Evolutionary conservation across 78 protist species (phyloP), one percentile per base, ranked within the genome.

Genomic region (Cavenderia fasciculata): DNA sequence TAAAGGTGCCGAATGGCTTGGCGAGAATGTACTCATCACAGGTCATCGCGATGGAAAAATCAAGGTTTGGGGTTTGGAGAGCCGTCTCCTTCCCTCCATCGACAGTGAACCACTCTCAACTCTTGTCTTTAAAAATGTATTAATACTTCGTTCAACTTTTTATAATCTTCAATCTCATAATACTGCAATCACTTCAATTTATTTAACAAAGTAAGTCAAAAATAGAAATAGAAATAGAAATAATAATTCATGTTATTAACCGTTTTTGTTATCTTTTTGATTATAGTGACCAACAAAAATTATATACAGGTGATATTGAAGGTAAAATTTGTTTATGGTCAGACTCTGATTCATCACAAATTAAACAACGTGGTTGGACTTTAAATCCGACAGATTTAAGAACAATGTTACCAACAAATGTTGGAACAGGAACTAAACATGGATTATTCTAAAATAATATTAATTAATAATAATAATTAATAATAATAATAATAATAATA

Each of bases 31-130:
- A 36, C 56, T 87, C 6, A 25, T 87, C 33, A 87, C 93, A 6
- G 93, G 93, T 29, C 93, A 87, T n/a, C 29, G 86, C 19, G 93
- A 87, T 54, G 93, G 93, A 44, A 73, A 71, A 61, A 62, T 87
- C 29, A 66, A 70, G 49, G 46, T 87, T n/a, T 87, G 93, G 93
- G 85, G 77, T 27, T 44, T 87, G 29, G 86, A 87, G 51, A 47
- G 70, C 16, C 27, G 82, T 33, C n/a, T 85, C n/a, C 46, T 43
- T 16, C 79, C 63, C 21, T 70, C 73, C 8, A 23, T 29, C 29
- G 34, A 44, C 1, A 77, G 40, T 1, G 66, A 43, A n/a, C 33
- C 52, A 56, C 40, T 27, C 43, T 69, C 75, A 25, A 11, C 47
- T 40, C 57, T 79, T 11, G 59, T 25, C 19, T 79, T 27, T 41